Base-by-base conservation (phyloP, 2,329 filamentous ascomycete genomes). In the Hymenoscyphus fructigenus region DNA sequence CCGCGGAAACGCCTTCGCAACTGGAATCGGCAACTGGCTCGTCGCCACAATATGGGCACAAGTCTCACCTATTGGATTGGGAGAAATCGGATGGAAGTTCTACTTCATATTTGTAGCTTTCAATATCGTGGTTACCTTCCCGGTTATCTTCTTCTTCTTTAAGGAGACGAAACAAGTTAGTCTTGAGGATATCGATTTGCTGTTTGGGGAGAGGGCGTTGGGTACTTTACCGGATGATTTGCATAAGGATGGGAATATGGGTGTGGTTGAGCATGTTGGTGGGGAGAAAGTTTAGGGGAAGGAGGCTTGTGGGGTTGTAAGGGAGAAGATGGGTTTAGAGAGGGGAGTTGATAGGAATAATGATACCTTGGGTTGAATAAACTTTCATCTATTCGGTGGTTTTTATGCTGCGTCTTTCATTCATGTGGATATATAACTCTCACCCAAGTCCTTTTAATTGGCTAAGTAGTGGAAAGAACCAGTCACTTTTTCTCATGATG, bases 21-120 rank as follows among this genome's bases (percentile, higher is more conserved):
- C 84, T 0, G 83, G 80, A 58, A 78, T 87, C 56, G 84, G 84
- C 1, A 87, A 86, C 69, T 87, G 84, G 84, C 77, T 85, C 3
- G 83, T 87, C 17, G 82, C 82, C 34, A 86, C 85, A 0, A 78
- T 88, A 32, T 88, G 84, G 79, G 81, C 81, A 7, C 85, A 88
- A 70, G 81, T 87, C 3, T 83, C 80, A 2, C 85, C 85, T 0
- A 82, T 82, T 62, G 85, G 80, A 0, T 72, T 83, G 1, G 78
- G 74, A 0, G 71, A 79, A 1, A 80, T 86, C 29, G 77, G 78
- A 0, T 86, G 83, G 79, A 81, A 78, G 68, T 87, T 83, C 67
- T 87, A 86, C 74, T 83, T 87, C 66, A 78, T 87, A 17, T 87
- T 86, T 63, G 82, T 83, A 23, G 70, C 68, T n/a, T 73, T 65